Conservation (phyloP, 202 grass and related monocot species). For the Zizania palustris region DNA sequence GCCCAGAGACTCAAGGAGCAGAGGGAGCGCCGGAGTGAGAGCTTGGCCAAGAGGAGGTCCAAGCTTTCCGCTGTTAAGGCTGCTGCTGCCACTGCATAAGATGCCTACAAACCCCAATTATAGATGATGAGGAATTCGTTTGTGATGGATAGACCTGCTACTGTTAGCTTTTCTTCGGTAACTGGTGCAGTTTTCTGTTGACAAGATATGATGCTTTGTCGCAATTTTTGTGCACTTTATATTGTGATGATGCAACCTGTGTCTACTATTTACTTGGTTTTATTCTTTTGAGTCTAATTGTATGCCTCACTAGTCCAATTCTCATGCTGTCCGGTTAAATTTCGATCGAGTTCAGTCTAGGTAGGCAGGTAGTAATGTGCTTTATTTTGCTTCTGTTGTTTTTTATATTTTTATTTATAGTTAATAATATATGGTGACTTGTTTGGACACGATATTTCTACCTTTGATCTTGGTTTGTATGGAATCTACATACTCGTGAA, state of each 20-base stretch:
- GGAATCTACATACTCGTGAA: too few species aligned
- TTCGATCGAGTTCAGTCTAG: too few species aligned
- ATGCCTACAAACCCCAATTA: slow-evolving; percentile 13
- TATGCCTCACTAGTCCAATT: too few species aligned
- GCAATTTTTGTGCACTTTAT: slow-evolving; percentile 2
- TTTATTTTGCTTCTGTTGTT: too few species aligned
- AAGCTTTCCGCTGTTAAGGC: slow-evolving; percentile 63
- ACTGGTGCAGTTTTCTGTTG: slow-evolving; percentile 43
- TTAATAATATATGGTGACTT: too few species aligned
- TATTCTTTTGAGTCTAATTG: background rate
- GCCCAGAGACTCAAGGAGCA: slow-evolving; percentile 74
- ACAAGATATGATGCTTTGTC: slow-evolving; percentile 25
- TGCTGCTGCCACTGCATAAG: slow-evolving; percentile 34
- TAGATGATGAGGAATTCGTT: slow-evolving; percentile 32
- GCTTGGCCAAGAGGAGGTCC: slow-evolving; percentile 68
- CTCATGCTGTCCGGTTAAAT: too few species aligned
- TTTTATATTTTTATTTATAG: too few species aligned
- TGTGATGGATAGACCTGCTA: slow-evolving; percentile 36
- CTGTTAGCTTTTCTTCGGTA: slow-evolving; percentile 24
- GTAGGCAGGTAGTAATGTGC: too few species aligned
- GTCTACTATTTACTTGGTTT: slow-evolving; percentile 16
- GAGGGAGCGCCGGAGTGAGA: slow-evolving; percentile 66
- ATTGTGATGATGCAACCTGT: slow-evolving; percentile 4
- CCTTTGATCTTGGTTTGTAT: too few species aligned
- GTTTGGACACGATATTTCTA: too few species aligned